Base-by-base conservation (phyloP, 2,329 filamentous ascomycete species). In the Emergomyces africanus region DNA sequence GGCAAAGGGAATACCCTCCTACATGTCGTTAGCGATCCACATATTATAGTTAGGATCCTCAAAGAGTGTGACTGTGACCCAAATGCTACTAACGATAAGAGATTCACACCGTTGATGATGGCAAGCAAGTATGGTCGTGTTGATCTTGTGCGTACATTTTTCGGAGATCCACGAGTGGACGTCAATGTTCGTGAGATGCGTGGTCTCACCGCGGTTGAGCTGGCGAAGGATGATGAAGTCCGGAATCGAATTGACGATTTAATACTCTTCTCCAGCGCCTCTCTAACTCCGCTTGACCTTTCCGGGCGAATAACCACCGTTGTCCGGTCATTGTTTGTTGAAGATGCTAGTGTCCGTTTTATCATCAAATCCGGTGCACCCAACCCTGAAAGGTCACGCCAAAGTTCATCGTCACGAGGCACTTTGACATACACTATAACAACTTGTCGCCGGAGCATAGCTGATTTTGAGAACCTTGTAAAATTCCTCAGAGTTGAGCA, bases 141-240 rank as follows among this genome's bases (percentile, higher is more conserved):
- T 58, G 94, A 97, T 66, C 89, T 96, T 79, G 92, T 99, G 20
- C 82, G 91, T 60, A 85, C 86, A 10, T 79, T 99, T 5, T 97
- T 95, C 71, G 82, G 86, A 48, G 94, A 99, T 69, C 83, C 89
- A 28, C 80, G 95, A 65, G 90, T 96, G 4, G 94, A 99, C 69
- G 75, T 92, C 15, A 84, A 87, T 48, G 84, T 91, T 35, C 88
- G 87, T 71, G 95, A 99, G 70, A 75, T 89, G 18, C 83, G 94
- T 61, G 94, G 94, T 0, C 78, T 99, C 66, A 96, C 92, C 8
- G 94, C 94, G 8, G 90, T 97, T 6, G 94, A 99, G 72, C 80
- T 99, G 53, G 94, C 95, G 55, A 99, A 99, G 71, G 95, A 99
- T 67, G 94, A 99, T 69, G 94, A 99, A 65, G 89, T 99, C 30